Base-by-base conservation (phyloP, 129 eudicot genomes). In the Saussurea involucrata region DNA sequence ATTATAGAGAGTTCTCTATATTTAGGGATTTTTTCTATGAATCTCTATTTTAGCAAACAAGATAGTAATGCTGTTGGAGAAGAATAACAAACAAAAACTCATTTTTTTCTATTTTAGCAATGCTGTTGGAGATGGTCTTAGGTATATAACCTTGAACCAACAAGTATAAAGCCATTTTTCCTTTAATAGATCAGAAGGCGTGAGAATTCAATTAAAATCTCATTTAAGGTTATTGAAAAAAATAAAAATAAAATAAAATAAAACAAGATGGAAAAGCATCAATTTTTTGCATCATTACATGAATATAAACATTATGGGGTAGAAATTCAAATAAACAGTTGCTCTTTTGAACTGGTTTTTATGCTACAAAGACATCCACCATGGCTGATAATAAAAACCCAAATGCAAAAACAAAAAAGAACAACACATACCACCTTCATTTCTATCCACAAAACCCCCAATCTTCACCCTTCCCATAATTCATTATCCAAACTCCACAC, bases 331-430 rank as follows among this genome's bases (percentile, higher is more conserved):
- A 83, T 37, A 79, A 69, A 79, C 58, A 53, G 72, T 82, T 79
- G 69, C 87, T 79, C 83, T 83, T 75, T 61, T 72, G 73, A 86
- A 83, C 75, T 81, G 80, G 87, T 75, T 83, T 80, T 76, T 80
- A 80, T 86, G 66, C 80, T 80, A 86, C 81, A 86, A 73, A 83
- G 76, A 68, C 71, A 80, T 81, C 86, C 81, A 83, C 86, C 81
- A 83, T 63, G 81, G 82, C 74, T 65, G 58, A 82, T 72, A 72
- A 29, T 1, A 40, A 85, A 75, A 83, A 63, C 80, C 85, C 81
- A 63, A 66, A 58, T 60, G 25, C 79, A 69, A 71, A 40, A 68
- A 64, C 18, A 20, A 64, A 74, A 71, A 78, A 63, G 42, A 75
- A 70, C 33, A 74, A 78, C 40, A 72, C 42, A 74, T 64, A 75